Evolutionary conservation across 2,329 filamentous ascomycete genomes (phyloP).

Genomic region (Colletotrichum agaves): DNA sequence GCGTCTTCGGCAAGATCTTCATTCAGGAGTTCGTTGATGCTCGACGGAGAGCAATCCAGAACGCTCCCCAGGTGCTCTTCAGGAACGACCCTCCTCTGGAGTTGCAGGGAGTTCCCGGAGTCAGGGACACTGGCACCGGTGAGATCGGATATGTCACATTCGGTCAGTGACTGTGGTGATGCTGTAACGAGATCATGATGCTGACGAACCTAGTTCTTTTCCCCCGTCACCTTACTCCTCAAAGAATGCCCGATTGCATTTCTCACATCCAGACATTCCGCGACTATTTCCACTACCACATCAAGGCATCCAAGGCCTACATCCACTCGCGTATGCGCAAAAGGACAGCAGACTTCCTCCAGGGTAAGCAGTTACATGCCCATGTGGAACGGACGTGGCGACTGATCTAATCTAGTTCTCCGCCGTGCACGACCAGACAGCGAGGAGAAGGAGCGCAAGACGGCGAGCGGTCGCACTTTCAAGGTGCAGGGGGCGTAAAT

Average conservation of each 20-base stretch:
- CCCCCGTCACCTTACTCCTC: constrained; percentile 89
- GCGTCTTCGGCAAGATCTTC: constrained; percentile 98
- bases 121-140: constrained; percentile 78
- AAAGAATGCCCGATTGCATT: constrained; percentile 93
- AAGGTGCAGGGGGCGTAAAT: constrained; percentile 57
- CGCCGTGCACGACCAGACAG: constrained; percentile 94
- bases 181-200: neutral
- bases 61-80: constrained; percentile 97
- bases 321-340: constrained; percentile 99
- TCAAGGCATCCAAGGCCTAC: constrained; percentile 99
- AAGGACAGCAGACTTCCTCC: constrained; percentile 96
- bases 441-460: constrained; percentile 98
- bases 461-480: constrained; percentile 95
- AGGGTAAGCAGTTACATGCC: constrained; percentile 71
- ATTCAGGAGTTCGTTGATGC: constrained; percentile 99
- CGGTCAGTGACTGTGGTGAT: constrained; percentile 65
- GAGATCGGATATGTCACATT: constrained; percentile 99
- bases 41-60: constrained; percentile 92
- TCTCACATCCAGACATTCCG: constrained; percentile 99
- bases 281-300: constrained; percentile 99
- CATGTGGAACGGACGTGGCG: neutral
- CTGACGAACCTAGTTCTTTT: constrained; percentile 77
- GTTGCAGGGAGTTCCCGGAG: constrained; percentile 85
- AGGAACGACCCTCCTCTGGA: constrained; percentile 94
- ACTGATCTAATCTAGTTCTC: constrained; percentile 70